phyloP scores from a whole-genome alignment of 2,329 filamentous ascomycete genomes.

The Diplodia sapinea region DNA sequence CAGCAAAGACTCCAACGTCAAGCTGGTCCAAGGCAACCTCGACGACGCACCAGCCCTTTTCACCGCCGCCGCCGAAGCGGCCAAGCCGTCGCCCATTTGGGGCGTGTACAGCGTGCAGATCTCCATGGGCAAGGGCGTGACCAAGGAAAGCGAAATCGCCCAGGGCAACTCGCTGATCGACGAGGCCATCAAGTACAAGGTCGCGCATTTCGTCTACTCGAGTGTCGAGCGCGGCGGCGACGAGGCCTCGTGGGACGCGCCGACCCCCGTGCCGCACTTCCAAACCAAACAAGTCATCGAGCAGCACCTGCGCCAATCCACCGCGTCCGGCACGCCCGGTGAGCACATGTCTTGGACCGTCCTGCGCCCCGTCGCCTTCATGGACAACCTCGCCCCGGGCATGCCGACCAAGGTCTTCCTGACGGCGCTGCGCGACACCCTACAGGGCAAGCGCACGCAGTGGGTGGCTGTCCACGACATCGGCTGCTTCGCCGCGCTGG shows the following conservation, averaged over 20 bases:
- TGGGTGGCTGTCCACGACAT: constrained; percentile 56
- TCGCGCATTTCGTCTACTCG: constrained; percentile 68
- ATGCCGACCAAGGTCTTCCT: constrained; percentile 58
- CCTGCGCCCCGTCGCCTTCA: constrained; percentile 66
- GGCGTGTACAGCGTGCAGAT: constrained; percentile 69
- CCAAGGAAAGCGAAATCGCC: constrained; percentile 53
- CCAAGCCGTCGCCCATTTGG: constrained; percentile 54
- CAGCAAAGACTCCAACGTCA: constrained; percentile 55
- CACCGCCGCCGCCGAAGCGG: constrained; percentile 46
- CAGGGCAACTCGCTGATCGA: constrained; percentile 67
- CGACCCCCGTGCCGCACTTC: constrained; percentile 64
- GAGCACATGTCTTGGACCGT: constrained; percentile 65
- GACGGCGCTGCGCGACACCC: constrained; percentile 50
- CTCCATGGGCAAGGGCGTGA: constrained; percentile 51
- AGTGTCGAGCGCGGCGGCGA: constrained; percentile 69
- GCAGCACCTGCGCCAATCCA: constrained; percentile 60
- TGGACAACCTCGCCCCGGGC: constrained; percentile 62
- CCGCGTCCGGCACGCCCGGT: constrained; percentile 44
- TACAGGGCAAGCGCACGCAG: constrained; percentile 52
- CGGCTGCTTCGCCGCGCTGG: constrained; percentile 57
- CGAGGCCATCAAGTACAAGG: constrained; percentile 59
- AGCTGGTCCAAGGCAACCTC: constrained; percentile 64
- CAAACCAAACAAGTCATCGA: constrained; percentile 67
- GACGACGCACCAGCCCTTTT: constrained; percentile 60
- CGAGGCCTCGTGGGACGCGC: constrained; percentile 55